Base-by-base conservation (phyloP, 2,329 filamentous ascomycete genomes). In the Sordariomycetes sp. region DNA sequence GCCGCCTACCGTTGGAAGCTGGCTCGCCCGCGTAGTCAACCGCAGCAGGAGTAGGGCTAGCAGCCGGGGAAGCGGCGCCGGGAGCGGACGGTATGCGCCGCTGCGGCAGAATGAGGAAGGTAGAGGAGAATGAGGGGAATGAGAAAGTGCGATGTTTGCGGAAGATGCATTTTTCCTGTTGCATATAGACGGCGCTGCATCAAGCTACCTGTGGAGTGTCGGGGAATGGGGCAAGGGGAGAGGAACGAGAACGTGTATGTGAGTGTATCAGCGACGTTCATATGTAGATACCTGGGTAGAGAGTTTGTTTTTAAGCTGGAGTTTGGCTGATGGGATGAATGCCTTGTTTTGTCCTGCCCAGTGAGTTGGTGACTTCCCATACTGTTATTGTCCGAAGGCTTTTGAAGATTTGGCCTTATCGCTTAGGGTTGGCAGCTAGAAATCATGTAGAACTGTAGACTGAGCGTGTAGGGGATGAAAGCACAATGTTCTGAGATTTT, bases 21-120 rank as follows among this genome's bases (percentile, higher is more conserved):
- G 79, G 78, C 61, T 75, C 7, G 72, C 71, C 2, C 65, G 72
- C 56, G 68, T 74, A 13, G 70, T 72, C 7, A 65, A 69, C 20
- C 67, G 71, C 35, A 71, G 70, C 57, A 67, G 72, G 32, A 56
- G 53, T 24, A 53, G 55, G 48, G 69, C 70, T 4, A 66, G 68
- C 56, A 73, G 71, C 53, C 59, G 61, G 45, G 67, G 67, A 56
- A 73, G 71, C 53, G 61, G 61, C 45, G 59, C 60, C 12, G 66
- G 69, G 12, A 71, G 73, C 61, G 71, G 70, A n/a, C 69, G 69
- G 42, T 74, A 74, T 63, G 65, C 71, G 48, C 72, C 72, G 4
- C 61, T 75, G 51, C 72, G 70, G 22, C 73, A 75, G 59, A 67
- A 69, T 56, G 72, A 74, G 56, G 69, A 74, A 17, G 59, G 54